Percentiles rank a stretch among this genome's conserved stretches.
phyloP scores from a whole-genome alignment of 2,329 filamentous ascomycete genomes.

The Stagonosporopsis cucurbitacearum region DNA sequence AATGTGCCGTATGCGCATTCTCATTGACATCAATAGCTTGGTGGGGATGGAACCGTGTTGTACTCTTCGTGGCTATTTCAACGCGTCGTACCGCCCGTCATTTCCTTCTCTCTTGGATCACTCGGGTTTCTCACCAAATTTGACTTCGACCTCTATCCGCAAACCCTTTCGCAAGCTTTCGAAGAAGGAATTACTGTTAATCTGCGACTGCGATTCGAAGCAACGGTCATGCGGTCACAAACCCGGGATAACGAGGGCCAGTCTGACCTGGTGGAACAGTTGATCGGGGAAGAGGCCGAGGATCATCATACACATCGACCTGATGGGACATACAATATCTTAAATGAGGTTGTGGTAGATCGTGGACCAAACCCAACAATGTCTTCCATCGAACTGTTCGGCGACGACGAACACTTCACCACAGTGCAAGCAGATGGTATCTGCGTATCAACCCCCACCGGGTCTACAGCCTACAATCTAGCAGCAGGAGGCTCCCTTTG shows the following conservation, averaged over 20 bases:
- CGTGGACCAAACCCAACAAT: slow-evolving; percentile 93
- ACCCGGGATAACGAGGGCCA: slow-evolving; percentile 48
- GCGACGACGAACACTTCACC: slow-evolving; percentile 94
- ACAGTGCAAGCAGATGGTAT: slow-evolving; percentile 92
- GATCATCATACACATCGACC: slow-evolving; percentile 85
- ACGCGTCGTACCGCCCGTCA: slow-evolving; percentile 87
- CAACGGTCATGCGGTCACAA: slow-evolving; percentile 85
- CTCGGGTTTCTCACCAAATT: slow-evolving; percentile 97
- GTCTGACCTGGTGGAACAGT: slow-evolving; percentile 74
- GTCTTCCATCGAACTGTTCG: slow-evolving; percentile 90
- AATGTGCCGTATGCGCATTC: background rate
- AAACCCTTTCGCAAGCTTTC: slow-evolving; percentile 75
- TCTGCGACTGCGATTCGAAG: slow-evolving; percentile 87
- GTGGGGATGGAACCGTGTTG: slow-evolving; percentile 94
- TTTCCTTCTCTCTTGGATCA: slow-evolving; percentile 90
- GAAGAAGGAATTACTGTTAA: slow-evolving; percentile 86
- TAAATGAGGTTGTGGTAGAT: slow-evolving; percentile 97
- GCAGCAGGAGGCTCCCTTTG: slow-evolving; percentile 94
- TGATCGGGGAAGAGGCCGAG: slow-evolving; percentile 84
- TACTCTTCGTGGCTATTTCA: slow-evolving; percentile 98
- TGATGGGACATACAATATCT: slow-evolving; percentile 83
- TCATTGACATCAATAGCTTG: slow-evolving; percentile 57
- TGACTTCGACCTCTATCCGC: slow-evolving; percentile 78
- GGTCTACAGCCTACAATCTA: slow-evolving; percentile 93
- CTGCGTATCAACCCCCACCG: slow-evolving; percentile 92